Conservation (phyloP, 306 rosid genomes). For the Glycyrrhiza uralensis region DNA sequence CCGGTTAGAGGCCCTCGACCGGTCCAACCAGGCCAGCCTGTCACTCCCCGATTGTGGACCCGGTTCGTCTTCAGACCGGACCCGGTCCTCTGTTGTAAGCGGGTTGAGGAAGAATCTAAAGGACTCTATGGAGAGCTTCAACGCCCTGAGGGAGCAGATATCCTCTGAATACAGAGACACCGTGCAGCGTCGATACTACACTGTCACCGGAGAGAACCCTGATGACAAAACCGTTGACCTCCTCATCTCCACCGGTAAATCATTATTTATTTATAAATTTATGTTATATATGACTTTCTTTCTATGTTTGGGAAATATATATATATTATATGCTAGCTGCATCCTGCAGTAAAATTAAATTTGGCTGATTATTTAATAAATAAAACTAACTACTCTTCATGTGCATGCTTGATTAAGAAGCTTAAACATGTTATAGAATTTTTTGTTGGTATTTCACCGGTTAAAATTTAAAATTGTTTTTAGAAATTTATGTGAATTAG, state of each 20-base stretch:
- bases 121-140: slow-evolving; percentile 81
- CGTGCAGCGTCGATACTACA: slow-evolving; percentile 77
- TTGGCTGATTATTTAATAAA: too few relatives aligned
- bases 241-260: slow-evolving; percentile 78
- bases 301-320: too few relatives aligned
- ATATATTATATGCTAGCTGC: too few relatives aligned
- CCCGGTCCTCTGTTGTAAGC: slow-evolving; percentile 61
- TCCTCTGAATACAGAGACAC: slow-evolving; percentile 80
- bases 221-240: slow-evolving; percentile 73
- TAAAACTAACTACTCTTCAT: too few relatives aligned
- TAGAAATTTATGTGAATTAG: too few relatives aligned
- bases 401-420: too few relatives aligned
- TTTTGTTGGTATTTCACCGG: neutral
- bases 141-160: slow-evolving; percentile 59
- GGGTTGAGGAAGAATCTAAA: slow-evolving; percentile 71
- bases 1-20: slow-evolving; percentile 73
- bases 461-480: too few relatives aligned
- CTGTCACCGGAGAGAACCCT: slow-evolving; percentile 88
- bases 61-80: slow-evolving; percentile 82
- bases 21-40: slow-evolving; percentile 61
- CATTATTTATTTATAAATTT: too few relatives aligned
- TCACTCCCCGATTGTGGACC: slow-evolving; percentile 62
- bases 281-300: too few relatives aligned
- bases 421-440: too few relatives aligned
- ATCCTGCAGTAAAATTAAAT: too few relatives aligned